These are phyloP conservation scores for Talaromyces rugulosus DNA, from an alignment of 2,329 filamentous ascomycete species.

Conservation along the genomic window DNA sequence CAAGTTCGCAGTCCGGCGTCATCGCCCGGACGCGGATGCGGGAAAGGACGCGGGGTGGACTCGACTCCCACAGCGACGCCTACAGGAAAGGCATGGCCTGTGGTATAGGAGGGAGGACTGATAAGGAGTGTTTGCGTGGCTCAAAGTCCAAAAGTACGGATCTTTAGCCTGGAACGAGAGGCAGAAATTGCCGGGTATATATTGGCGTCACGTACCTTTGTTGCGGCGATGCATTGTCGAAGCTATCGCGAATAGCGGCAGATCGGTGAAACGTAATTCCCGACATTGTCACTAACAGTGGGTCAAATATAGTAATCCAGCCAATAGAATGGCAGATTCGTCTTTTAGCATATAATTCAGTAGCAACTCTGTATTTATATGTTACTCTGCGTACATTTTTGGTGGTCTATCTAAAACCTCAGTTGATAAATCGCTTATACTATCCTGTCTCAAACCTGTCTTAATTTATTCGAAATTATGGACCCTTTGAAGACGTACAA, in stretches of 20 bases:
- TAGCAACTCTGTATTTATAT: too few relatives aligned
- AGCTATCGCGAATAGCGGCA: background rate
- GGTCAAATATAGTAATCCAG: too few relatives aligned
- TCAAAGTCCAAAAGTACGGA: background rate
- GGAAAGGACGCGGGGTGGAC: constrained; percentile 9
- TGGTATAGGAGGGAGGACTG: background rate
- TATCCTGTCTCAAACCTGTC: too few relatives aligned
- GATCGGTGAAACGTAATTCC: background rate
- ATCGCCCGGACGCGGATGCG: constrained; percentile 8
- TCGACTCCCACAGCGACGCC: background rate
- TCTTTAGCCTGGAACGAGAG: background rate
- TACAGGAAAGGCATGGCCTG: background rate
- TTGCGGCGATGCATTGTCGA: background rate
- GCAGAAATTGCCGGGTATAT: background rate
- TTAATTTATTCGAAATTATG: too few relatives aligned
- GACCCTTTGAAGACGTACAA: too few relatives aligned
- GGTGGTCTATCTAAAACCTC: too few relatives aligned
- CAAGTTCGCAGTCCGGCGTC: constrained; percentile 10
- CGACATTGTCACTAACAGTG: background rate
- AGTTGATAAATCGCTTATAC: too few relatives aligned
- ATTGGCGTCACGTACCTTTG: background rate
- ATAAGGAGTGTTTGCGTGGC: background rate
- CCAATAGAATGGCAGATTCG: too few relatives aligned
- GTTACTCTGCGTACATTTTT: too few relatives aligned
- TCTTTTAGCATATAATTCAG: too few relatives aligned